These are phyloP conservation scores for Elongisporangium undulatum DNA, from an alignment of 352 stramenopile genomes.

Conservation along the genomic window DNA sequence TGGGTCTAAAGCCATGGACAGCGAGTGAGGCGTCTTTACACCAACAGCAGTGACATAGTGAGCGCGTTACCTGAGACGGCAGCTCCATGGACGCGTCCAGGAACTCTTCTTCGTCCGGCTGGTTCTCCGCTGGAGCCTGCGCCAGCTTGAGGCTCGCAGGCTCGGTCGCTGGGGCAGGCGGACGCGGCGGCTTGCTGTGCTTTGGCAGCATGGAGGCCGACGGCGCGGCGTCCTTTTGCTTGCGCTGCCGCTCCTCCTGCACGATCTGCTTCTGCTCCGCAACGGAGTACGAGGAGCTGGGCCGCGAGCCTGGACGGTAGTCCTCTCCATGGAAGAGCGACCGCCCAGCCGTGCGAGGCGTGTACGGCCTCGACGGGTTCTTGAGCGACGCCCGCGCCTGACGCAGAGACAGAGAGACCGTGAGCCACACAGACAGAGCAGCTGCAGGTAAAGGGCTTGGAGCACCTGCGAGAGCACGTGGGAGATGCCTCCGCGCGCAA, in stretches of 20 bases:
- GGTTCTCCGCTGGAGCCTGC: slow-evolving; percentile 27
- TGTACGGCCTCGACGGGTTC: slow-evolving; percentile 78
- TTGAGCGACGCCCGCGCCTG: slow-evolving; percentile 76
- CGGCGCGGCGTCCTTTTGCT: slow-evolving; percentile 2
- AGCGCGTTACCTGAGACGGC: slow-evolving; percentile 29
- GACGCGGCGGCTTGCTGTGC: slow-evolving; percentile 2
- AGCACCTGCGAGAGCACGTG: slow-evolving; percentile 72
- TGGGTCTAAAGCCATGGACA: neutral
- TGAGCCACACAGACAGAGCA: neutral
- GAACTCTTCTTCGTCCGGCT: slow-evolving; percentile 10
- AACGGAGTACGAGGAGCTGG: slow-evolving; percentile 59
- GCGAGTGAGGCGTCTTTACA: neutral
- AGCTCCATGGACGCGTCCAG: slow-evolving; percentile 35
- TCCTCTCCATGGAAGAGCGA: slow-evolving; percentile 75
- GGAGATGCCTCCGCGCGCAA: slow-evolving; percentile 71
- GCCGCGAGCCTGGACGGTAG: slow-evolving; percentile 59
- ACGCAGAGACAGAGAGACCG: slow-evolving; percentile 1
- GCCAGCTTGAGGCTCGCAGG: slow-evolving; percentile 31
- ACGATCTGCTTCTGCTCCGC: slow-evolving; percentile 37
- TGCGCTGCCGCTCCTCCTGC: slow-evolving; percentile 15
- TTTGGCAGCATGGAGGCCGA: slow-evolving; percentile 7
- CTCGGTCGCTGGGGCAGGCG: neutral
- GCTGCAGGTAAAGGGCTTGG: neutral
- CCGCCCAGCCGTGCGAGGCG: slow-evolving; percentile 47
- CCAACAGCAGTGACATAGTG: neutral